Percentiles rank a stretch among this genome's conserved stretches.
phyloP scores from a whole-genome alignment of 306 rosid species.

The Malus fusca region DNA sequence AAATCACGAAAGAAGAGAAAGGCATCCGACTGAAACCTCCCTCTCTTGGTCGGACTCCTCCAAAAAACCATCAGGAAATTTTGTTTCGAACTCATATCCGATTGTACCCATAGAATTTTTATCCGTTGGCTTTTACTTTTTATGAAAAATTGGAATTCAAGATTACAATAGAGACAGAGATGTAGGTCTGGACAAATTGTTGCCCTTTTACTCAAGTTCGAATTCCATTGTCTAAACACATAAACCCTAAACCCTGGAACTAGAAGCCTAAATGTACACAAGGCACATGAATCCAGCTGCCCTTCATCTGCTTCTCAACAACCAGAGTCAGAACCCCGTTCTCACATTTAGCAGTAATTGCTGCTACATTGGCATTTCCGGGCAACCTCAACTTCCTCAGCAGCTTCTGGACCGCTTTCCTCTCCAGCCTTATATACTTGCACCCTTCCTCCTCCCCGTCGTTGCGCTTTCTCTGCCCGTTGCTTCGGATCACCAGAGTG shows the following conservation, averaged over 20 bases:
- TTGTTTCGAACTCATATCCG: background rate
- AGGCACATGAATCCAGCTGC: background rate
- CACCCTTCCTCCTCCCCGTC: slow-evolving; percentile 61
- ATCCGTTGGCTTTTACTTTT: no score
- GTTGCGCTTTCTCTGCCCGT: slow-evolving; percentile 55
- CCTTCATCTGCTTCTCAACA: slow-evolving; percentile 30
- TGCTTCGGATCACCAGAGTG: slow-evolving; percentile 41
- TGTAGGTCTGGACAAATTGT: no score
- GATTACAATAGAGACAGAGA: no score
- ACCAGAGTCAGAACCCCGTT: slow-evolving; percentile 49
- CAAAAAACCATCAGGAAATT: background rate
- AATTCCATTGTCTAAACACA: no score
- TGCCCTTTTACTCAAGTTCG: no score
- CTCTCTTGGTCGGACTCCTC: background rate
- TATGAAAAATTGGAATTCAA: no score
- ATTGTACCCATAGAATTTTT: background rate
- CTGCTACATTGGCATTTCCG: slow-evolving; percentile 39
- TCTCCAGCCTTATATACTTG: slow-evolving; percentile 54
- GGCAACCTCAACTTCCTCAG: slow-evolving; percentile 48
- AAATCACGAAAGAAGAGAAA: slow-evolving; percentile 28
- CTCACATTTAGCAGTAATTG: slow-evolving; percentile 56
- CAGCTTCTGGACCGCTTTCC: slow-evolving; percentile 40
- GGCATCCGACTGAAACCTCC: slow-evolving; percentile 1
- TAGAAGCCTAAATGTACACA: background rate
- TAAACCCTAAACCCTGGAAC: background rate